Base-by-base conservation (phyloP, 2,329 filamentous ascomycete genomes). In the Claviceps maximensis region DNA sequence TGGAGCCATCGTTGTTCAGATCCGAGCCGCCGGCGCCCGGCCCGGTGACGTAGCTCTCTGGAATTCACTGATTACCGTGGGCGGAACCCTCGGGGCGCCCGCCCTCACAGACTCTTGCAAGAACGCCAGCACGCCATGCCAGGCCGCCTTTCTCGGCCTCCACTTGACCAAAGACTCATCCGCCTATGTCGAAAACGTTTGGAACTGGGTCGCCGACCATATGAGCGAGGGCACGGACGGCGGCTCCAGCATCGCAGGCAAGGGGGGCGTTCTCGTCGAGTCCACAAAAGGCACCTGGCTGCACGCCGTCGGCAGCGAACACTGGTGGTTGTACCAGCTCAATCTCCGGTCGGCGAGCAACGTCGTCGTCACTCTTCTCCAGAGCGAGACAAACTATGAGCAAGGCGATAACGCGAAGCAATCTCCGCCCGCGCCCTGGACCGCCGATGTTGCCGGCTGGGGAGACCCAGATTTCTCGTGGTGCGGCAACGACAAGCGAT, bases 281-380 rank as follows among this genome's bases (percentile, higher is more conserved):
- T 70, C 69, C 17, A 70, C 68, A 17, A 65, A 67, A 7, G 73
- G 74, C 2, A 76, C 72, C 23, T 81, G 78, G 78, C 65, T 81
- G 38, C 58, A 62, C 45, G 63, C 59, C 6, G 33, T 64, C 47
- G 74, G 78, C 2, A 74, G 70, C 47, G 79, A 82, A 66, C 79
- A 82, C 62, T 74, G 73, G 65, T 74, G 74, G 62, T 63, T 82
- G 48, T 82, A 82, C 65, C 76, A 82, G 63, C 74, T 80, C 57
- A 76, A 79, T 56, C 63, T 80, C 50, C 67, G 70, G 48, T 65
- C 67, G 38, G 75, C 77, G 1, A 60, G 67, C 52, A 77, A 78
- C 55, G 71, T 80, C 9, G 68, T 76, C 52, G 67, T 76, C 15
- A 71, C 70, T 15, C 58, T 79, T 62, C 69, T 77, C 54, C 76